Percentiles rank a stretch among this genome's conserved stretches.
Conservation (phyloP, 345 rosid species). For the Stellera chamaejasme region DNA sequence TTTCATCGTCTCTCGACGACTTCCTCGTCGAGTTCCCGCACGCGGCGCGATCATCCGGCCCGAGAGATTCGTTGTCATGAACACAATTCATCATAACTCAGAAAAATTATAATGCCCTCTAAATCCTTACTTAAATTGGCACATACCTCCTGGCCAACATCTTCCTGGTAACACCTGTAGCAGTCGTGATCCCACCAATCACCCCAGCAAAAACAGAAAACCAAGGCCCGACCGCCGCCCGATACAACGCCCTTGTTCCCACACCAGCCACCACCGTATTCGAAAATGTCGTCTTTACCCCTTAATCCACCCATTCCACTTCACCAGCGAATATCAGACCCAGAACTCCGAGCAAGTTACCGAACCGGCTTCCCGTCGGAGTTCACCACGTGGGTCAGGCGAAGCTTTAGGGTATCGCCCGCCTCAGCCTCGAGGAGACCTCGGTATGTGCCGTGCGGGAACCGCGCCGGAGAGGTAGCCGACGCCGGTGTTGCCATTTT, state of each 20-base stretch:
- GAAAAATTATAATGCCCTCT: too few relatives aligned
- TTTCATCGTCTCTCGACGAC: too few relatives aligned
- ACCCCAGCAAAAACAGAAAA: background rate
- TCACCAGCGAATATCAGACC: conserved; percentile 2
- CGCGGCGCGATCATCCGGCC: too few relatives aligned
- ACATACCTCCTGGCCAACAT: background rate
- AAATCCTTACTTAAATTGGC: background rate
- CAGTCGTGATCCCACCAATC: background rate
- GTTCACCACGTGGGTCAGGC: too few relatives aligned
- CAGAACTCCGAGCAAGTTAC: conserved; percentile 1
- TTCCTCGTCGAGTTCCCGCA: too few relatives aligned
- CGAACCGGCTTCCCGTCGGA: background rate
- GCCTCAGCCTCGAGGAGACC: background rate
- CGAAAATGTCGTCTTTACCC: background rate
- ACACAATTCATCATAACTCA: too few relatives aligned
- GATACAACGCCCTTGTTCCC: background rate
- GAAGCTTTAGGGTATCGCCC: too few relatives aligned
- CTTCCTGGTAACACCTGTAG: background rate
- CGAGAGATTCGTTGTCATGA: too few relatives aligned
- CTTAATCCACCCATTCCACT: background rate
- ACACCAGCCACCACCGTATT: background rate
- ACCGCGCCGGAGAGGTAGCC: conserved; percentile 1
- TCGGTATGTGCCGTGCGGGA: background rate
- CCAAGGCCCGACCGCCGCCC: conserved; percentile 2
- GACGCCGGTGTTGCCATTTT: background rate